Percentiles rank a stretch among this genome's conserved stretches.
Evolutionary conservation across 352 stramenopile genomes (phyloP).

Genomic region (Phytophthora europaea): DNA sequence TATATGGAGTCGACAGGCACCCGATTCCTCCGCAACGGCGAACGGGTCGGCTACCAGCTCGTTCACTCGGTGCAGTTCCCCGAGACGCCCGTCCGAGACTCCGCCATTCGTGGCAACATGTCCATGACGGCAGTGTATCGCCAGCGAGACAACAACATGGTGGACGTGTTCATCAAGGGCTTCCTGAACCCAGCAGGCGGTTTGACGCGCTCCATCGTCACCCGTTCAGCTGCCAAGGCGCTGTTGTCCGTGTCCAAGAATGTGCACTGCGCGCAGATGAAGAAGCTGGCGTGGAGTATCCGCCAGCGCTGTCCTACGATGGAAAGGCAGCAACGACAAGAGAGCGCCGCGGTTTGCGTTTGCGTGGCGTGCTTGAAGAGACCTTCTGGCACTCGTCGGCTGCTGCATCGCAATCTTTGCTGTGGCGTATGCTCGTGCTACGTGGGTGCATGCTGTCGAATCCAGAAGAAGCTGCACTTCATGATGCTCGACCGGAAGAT

Average conservation of each 20-base stretch:
- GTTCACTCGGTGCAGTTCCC: conserved; percentile 60
- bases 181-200: conserved; percentile 41
- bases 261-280: conserved; percentile 43
- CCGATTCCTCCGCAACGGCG: conserved; percentile 42
- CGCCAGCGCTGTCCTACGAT: conserved; percentile 28
- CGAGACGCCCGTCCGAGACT: conserved; percentile 25
- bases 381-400: conserved; percentile 20
- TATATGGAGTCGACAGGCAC: conserved; percentile 62
- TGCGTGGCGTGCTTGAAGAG: conserved; percentile 37
- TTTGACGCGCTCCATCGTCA: conserved; percentile 41
- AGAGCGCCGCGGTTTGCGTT: conserved; percentile 23
- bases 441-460: conserved; percentile 33
- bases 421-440: conserved; percentile 32
- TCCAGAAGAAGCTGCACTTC: conserved; percentile 38
- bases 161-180: conserved; percentile 54
- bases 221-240: conserved; percentile 33
- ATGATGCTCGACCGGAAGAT: conserved; percentile 36
- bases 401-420: conserved; percentile 29
- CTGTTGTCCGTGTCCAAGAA: conserved; percentile 41
- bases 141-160: conserved; percentile 38
- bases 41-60: conserved; percentile 60
- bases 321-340: conserved; percentile 15
- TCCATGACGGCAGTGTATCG: conserved; percentile 56
- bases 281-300: conserved; percentile 45
- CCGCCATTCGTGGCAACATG: conserved; percentile 53